Conservation (phyloP, 129 eudicot genomes). For the Lactuca saligna region DNA sequence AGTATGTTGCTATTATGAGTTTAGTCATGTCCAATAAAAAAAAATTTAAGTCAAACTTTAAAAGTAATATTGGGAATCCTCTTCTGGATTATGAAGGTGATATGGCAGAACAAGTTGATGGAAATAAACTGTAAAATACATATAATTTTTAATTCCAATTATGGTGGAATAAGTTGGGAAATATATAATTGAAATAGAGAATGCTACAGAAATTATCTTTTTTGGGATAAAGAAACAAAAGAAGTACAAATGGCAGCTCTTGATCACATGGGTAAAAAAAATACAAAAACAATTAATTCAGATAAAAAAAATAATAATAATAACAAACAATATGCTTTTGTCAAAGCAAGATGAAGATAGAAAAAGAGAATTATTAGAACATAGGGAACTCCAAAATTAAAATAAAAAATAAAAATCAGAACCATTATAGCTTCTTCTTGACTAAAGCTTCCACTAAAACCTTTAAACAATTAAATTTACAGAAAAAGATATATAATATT, state of each 20-base stretch:
- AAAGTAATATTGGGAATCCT: not conserved
- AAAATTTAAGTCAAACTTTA: constrained; percentile 18
- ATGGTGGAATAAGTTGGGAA: not conserved
- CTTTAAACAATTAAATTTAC: constrained; percentile 21
- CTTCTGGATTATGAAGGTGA: not conserved
- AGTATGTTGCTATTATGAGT: no score
- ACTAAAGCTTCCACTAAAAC: constrained; percentile 30
- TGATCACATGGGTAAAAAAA: constrained; percentile 36
- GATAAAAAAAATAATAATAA: not conserved
- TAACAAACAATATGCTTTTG: constrained; percentile 17
- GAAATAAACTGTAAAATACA: not conserved
- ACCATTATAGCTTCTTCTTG: constrained; percentile 36
- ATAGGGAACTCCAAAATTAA: constrained; percentile 32
- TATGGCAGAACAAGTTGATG: constrained; percentile 10
- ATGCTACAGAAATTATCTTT: constrained; percentile 22
- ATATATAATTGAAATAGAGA: constrained; percentile 12
- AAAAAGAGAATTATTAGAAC: constrained; percentile 26
- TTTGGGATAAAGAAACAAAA: constrained; percentile 25
- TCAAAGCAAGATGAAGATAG: constrained; percentile 36
- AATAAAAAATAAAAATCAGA: constrained; percentile 4
- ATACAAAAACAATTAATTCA: constrained; percentile 13
- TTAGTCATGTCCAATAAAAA: no score
- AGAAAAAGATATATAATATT: constrained; percentile 7
- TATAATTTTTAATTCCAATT: not conserved
- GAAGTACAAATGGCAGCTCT: constrained; percentile 35